Base-by-base conservation (phyloP, 805 yeast genomes). In the Yarrowia sp. region DNA sequence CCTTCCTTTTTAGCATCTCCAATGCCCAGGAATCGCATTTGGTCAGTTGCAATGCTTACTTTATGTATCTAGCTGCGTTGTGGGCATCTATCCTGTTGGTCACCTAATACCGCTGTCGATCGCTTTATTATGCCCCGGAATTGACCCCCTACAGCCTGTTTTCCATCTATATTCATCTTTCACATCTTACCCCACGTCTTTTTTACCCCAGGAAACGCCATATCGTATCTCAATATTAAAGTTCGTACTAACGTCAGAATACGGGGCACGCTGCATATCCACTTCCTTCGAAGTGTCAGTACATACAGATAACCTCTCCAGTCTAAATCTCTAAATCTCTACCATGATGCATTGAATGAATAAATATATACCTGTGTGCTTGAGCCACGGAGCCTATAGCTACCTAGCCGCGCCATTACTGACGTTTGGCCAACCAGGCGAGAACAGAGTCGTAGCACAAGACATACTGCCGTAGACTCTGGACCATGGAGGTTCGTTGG, bases 401-500 rank as follows among this genome's bases (percentile, higher is more conserved):
- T n/a, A n/a, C 40, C 40, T 26, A n/a, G n/a, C n/a, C n/a, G n/a
- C n/a, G 21, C 22, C 6, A 19, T 16, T 19, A 19, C 22, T 38
- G 14, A 14, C 22, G 43, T 11, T 43, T 38, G 46, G 26, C 66
- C 35, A 65, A 62, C 70, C 79, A 66, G 8, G 70, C 67, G 48
- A 77, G 66, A 7, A 83, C 72, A 12, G 84, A 78, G 67, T 90
- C 95, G 74, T 90, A 90, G 73, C 93, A 87, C 67, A 86, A 80
- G 22, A 87, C 78, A 69, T 82, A 89, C 74, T 90, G 96, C 66
- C 87, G 85, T 66, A 89, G 79, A 70, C 85, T 88, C 72, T 90
- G 96, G 14, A 90, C 96, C 95, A 90, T 90, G 5, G 92, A 85
- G 26, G 90, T 80, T 68, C 96, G 76, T 74, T 89, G 95, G 67